These are phyloP conservation scores for Rubroboletus pulcherrimus DNA, from an alignment of 768 basidiomycete genomes.

Conservation along the genomic window DNA sequence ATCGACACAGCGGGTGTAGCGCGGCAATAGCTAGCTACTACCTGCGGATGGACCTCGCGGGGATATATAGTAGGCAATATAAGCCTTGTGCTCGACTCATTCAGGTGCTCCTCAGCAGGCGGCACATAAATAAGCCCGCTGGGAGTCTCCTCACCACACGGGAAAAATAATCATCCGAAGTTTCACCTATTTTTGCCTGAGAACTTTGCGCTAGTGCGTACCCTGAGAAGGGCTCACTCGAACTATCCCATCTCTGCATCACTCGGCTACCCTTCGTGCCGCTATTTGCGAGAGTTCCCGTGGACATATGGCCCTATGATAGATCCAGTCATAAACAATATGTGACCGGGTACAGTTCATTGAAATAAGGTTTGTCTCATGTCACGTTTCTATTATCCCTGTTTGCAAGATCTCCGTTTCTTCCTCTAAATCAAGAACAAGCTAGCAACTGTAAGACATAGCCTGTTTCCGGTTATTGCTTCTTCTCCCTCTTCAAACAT, in stretches of 20 bases:
- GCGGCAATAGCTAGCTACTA: background rate
- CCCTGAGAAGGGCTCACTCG: constrained; percentile 23
- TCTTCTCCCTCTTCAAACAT: constrained; percentile 14
- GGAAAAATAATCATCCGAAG: constrained; percentile 15
- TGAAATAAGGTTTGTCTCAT: constrained; percentile 32
- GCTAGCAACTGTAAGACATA: constrained; percentile 7
- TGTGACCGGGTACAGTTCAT: constrained; percentile 10
- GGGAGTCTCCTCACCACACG: constrained; percentile 1
- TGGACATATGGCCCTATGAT: constrained; percentile 12
- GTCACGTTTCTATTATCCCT: constrained; percentile 28
- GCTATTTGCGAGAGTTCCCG: constrained; percentile 13
- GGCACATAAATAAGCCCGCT: constrained; percentile 13
- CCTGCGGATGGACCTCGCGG: background rate
- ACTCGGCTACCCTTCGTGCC: constrained; percentile 13
- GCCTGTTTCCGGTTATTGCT: constrained; percentile 13
- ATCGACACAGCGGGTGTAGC: background rate
- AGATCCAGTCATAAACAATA: constrained; percentile 5
- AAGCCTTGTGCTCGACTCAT: background rate
- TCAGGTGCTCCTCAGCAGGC: background rate
- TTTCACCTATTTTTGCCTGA: constrained; percentile 14
- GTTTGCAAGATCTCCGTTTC: constrained; percentile 22
- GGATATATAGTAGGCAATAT: background rate
- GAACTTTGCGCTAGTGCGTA: background rate
- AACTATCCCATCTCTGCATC: constrained; percentile 10
- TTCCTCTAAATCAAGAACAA: constrained; percentile 21